Evolutionary conservation across 1,139 yeast genomes (phyloP), one percentile per base, ranked within the genome.

Genomic region (Arxiozyma slooffiae): DNA sequence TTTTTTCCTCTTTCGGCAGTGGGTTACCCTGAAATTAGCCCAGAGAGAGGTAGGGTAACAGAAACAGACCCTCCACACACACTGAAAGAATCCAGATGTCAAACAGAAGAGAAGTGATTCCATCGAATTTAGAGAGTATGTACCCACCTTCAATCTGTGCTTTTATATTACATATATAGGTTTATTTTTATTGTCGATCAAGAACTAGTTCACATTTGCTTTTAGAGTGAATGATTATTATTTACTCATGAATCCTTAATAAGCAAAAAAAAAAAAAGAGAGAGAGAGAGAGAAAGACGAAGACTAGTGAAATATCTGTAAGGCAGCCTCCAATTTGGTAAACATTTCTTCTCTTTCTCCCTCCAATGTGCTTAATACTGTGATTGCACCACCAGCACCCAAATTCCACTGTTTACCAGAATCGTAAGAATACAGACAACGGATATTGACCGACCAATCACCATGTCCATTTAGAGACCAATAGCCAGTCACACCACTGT

Each of bases 361-460:
- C 21, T 78, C 78, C 8, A 75, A 74, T 24, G 88, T 82, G 64
- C 96, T 87, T 53, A 94, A 72, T 2, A 89, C 94, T 0, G 98
- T 92, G 52, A 94, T 83, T 34, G 98, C 99, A 8, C 99, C 99
- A 11, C 99, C 99, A 8, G 98, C 98, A 2, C 99, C 99, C 52
- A 92, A 80, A 57, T 90, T 74, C 95, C 96, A 92, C 11, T 73
- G 59, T 23, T 53, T 54, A 0, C 63, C 65, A 1, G 62, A 63
- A 20, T 65, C 62, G 66, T 89, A 88, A 53, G 79, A 78, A 67
- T 80, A 89, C 46, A 89, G 75, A 4, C 96, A 86, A 43, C 99
- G 75, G 51, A 94, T 94, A 46, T 89, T 79, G 7, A 94, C 99
- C 55, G 96, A 86, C 97, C 97, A 94, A 66, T 94, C 98, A 0